A percentile compares a stretch with the other conserved stretches of the same genome.
phyloP scores from a whole-genome alignment of 345 rosid species.

The Lepidium didymum region DNA sequence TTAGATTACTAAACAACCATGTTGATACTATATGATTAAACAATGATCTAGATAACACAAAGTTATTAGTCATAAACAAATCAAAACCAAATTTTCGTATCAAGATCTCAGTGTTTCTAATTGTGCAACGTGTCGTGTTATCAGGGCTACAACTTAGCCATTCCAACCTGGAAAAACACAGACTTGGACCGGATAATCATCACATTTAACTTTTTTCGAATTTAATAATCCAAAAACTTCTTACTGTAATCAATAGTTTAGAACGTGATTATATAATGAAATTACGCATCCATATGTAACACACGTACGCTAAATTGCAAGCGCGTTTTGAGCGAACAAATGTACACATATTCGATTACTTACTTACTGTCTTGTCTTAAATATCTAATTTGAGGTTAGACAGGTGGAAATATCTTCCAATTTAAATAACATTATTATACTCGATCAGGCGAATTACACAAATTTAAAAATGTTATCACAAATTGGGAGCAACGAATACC shows the following conservation, averaged over 20 bases:
- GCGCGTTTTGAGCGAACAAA: constrained; percentile 16
- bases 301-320: constrained; percentile 7
- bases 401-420: constrained; percentile 3
- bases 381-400: constrained; percentile 5
- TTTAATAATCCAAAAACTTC: not conserved
- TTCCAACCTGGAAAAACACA: constrained; percentile 21
- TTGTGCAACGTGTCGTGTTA: constrained; percentile 13
- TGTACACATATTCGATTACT: constrained; percentile 13
- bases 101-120: constrained; percentile 1
- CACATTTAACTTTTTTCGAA: not conserved
- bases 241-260: not conserved
- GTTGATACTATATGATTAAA: too few relatives aligned
- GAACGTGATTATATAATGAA: constrained; percentile 12
- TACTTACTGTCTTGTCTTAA: constrained; percentile 13
- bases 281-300: constrained; percentile 19
- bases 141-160: constrained; percentile 11
- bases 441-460: not conserved
- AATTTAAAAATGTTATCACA: too few relatives aligned
- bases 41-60: not conserved
- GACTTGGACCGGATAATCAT: constrained; percentile 9
- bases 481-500: not conserved
- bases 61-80: not conserved
- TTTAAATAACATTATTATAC: not conserved
- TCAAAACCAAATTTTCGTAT: not conserved
- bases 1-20: too few relatives aligned